Base-by-base conservation (phyloP, 192 early-diverging fungal species). In the Jimgerdemannia lactiflua region DNA sequence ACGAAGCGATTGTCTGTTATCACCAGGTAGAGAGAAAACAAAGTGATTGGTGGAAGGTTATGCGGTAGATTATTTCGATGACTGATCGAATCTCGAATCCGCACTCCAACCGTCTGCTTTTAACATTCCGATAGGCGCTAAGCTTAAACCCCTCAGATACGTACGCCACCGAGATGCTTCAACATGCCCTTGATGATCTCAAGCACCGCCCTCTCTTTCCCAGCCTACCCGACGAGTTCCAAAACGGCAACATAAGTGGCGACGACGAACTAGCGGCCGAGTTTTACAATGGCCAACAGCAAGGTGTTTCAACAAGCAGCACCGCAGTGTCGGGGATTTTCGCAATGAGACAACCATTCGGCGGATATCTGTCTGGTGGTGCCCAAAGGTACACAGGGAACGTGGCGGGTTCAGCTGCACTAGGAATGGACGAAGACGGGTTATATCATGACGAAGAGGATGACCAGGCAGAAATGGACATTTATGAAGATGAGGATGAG, bases 1-100 rank as follows among this genome's bases (percentile, higher is more conserved):
- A 76, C 2, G 84, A 86, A 18, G 92, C 92, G 3, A 82, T 91
- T 14, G 78, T 74, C 39, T 77, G 80, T 14, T 92, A 91, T 78
- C 90, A 92, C 64, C 42, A 83, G 70, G 88, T 76, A 9, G 78
- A 29, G 29, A 29, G 29, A 29, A 29, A 29, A 29, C 29, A 29
- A 29, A 29, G 29, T 29, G 29, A 29, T 29, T 29, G 29, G 29
- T 29, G 29, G 29, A 29, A 29, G 29, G 29, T 29, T 29, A 29
- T 29, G 29, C 1, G 29, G 29, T 71, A 59, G 14, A 43, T 43
- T 64, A 9, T 17, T 42, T 74, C 17, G 39, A 18, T 80, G 29
- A 29, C 14, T 6, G 14, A 10, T 59, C 2, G 6, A 10, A 10
- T 59, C 14, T 59, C 14, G 6, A 14, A 14, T 59, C 14, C 49